Base-by-base conservation (phyloP, 2,329 filamentous ascomycete genomes). In the Chaetothyriales sp. region DNA sequence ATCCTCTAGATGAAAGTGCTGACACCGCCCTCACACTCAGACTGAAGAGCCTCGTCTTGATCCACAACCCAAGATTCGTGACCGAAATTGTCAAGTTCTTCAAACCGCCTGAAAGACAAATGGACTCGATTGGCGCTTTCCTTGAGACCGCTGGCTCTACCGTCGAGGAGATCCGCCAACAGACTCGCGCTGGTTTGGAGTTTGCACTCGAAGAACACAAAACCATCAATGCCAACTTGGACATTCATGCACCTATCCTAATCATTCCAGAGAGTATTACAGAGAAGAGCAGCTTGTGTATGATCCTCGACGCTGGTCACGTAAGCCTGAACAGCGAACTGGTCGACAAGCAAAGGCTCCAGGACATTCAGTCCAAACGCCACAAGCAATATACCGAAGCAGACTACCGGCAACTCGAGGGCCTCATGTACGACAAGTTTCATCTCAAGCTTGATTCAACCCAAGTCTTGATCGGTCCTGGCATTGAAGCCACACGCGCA, bases 161-260 rank as follows among this genome's bases (percentile, higher is more conserved):
- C 0, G 90, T 98, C 0, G 90, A 98, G 68, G 90, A 89, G 6
- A 75, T 98, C 53, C 80, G 94, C 33, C 89, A 97, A 66, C 94
- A 98, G 70, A 98, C 94, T 4, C 80, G 94, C 65, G 90, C 92
- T 48, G 90, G 92, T 22, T 78, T 99, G 33, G 89, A 98, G 67
- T 98, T 95, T 68, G 94, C 92, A 0, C 73, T 99, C 2, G 86
- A 95, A 63, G 94, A 98, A 65, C 92, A 98, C 74, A 97, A 95
- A 73, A 97, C 92, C 1, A 84, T 98, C 65, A 95, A 98, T 62
- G 90, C 90, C 13, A 88, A 97, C 61, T 76, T 99, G 44, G 92
- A 98, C 66, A 79, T 98, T 10, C 89, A 95, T 65, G 92, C 92
- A 0, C 92, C 92, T 37, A 78, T 99, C 1, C 94, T 99, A 59